Evolutionary conservation across 1,139 yeast species (phyloP), one percentile per base, ranked within the genome.

Genomic region (Yamadazyma blattariae): DNA sequence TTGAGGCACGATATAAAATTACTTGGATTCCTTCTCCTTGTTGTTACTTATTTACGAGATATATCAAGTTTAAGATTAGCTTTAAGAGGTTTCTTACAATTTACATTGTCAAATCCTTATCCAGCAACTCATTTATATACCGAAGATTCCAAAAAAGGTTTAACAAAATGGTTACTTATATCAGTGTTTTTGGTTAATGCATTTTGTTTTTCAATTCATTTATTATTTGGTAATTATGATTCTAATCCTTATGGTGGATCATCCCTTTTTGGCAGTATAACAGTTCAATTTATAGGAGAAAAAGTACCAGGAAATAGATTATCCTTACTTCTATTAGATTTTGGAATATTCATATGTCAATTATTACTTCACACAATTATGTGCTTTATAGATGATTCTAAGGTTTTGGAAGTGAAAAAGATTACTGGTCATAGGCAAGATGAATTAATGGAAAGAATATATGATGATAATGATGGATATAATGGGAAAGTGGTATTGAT

Each of bases 281-380:
- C 69, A 2, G 42, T 69, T 4, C 69, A 67, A 40, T 68, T 69
- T 39, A 65, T 69, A 13, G 75, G 75, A 0, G 75, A 70, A 38
- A 42, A 61, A 27, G 37, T 53, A 10, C 65, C 72, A 1, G 50
- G 27, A 19, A 48, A 56, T 6, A 32, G 53, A 23, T 24, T 56
- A 5, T 66, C 59, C 36, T 44, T 68, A 29, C 19, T 68, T 7
- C 8, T 45, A 3, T 51, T 54, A 19, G 75, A 70, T 39, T 22
- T 53, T 3, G 24, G 54, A 11, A 45, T 62, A 3, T 52, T 62
- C 26, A 39, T 47, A 7, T 27, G 54, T 8, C 74, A 67, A 40
- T 39, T 64, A 33, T 40, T 63, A 1, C 57, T 48, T 38, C 71
- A 64, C 41, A 53, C 56, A 33, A 38, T 69, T 15, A 56, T 56